A percentile compares a stretch with the other conserved stretches of the same genome.
These are phyloP conservation scores for Eugenia klotzschiana DNA, from an alignment of 441 rosid species.

Conservation along the genomic window DNA sequence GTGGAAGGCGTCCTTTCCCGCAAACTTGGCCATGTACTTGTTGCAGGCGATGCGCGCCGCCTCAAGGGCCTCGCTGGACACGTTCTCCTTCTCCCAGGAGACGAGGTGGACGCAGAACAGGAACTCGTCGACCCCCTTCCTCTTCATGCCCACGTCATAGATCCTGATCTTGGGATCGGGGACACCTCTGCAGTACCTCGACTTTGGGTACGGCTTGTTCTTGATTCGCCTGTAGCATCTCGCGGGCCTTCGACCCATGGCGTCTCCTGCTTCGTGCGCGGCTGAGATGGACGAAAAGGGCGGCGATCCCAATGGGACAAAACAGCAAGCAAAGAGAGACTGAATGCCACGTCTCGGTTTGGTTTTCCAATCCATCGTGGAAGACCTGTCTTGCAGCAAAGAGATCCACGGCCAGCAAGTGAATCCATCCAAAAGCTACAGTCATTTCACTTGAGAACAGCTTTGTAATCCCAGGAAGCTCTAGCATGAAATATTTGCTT, in stretches of 20 bases:
- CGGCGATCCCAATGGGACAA: conserved; percentile 71
- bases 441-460: conserved; percentile 81
- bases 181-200: conserved; percentile 9
- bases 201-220: conserved; percentile 4
- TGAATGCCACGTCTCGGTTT: conserved; percentile 79
- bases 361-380: conserved; percentile 59
- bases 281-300: conserved; percentile 29
- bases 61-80: conserved; percentile 5
- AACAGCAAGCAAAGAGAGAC: conserved; percentile 71
- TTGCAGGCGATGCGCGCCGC: conserved; percentile 11
- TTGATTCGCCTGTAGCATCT: conserved; percentile 1
- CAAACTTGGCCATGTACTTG: conserved; percentile 11
- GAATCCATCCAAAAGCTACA: conserved; percentile 93
- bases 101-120: neutral
- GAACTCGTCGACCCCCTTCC: conserved; percentile 1
- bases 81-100: conserved; percentile 3
- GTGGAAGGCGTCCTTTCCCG: conserved; percentile 6
- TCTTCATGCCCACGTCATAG: conserved; percentile 3
- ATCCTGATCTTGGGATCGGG: conserved; percentile 10
- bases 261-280: neutral
- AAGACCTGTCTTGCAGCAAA: conserved; percentile 91
- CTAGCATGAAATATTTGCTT: conserved; percentile 63
- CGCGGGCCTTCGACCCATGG: conserved; percentile 4
- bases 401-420: conserved; percentile 71
- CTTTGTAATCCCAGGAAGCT: conserved; percentile 71